Evolutionary conservation across 2,329 filamentous ascomycete species (phyloP).

Genomic region (Colletotrichum cordylinicola): DNA sequence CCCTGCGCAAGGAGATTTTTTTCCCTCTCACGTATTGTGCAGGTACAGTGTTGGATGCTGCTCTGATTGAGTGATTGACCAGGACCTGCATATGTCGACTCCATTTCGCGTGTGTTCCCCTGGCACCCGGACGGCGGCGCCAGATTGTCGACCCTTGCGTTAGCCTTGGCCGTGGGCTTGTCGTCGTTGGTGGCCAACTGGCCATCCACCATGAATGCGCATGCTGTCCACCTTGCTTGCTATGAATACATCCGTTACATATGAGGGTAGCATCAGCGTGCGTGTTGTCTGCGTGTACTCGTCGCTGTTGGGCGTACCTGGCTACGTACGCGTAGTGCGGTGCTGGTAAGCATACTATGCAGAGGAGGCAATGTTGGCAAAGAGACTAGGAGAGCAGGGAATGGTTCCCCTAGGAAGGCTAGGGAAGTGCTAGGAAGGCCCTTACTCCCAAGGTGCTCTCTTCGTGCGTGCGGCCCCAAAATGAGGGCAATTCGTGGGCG

Average conservation of each 20-base stretch:
- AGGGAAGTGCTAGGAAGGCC: not conserved
- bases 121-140: constrained; percentile 12
- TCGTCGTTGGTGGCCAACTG: constrained; percentile 6
- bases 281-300: not conserved
- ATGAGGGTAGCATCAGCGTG: not conserved
- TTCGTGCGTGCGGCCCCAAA: not conserved
- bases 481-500: not conserved
- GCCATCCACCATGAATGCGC: not conserved
- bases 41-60: not conserved
- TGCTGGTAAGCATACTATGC: not conserved
- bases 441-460: not conserved
- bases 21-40: not conserved
- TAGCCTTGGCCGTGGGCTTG: constrained; percentile 5
- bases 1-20: constrained; percentile 15
- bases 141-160: constrained; percentile 12
- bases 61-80: not conserved
- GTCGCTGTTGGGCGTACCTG: not conserved
- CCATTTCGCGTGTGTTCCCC: constrained; percentile 20
- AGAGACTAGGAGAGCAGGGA: not conserved
- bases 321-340: not conserved
- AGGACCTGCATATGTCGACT: constrained; percentile 11
- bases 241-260: not conserved
- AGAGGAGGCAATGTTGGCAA: not conserved
- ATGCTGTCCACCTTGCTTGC: not conserved
- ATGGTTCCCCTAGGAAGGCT: not conserved